These are phyloP conservation scores for Alternaria longipes DNA, from an alignment of 2,329 filamentous ascomycete genomes.

Conservation along the genomic window DNA sequence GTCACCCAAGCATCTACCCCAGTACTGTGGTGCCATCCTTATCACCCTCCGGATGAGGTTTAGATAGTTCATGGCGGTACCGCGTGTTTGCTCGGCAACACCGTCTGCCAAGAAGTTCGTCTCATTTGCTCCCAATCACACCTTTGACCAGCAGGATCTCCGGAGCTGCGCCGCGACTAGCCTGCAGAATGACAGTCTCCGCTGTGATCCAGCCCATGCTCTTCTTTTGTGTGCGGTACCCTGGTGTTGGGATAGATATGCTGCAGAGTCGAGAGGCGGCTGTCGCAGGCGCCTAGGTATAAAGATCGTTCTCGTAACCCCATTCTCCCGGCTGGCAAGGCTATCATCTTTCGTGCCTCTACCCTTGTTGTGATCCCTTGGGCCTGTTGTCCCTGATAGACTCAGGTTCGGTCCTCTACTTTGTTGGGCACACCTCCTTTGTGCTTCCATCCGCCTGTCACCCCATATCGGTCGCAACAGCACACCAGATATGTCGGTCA, in stretches of 20 bases:
- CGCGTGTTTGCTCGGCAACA: constrained; percentile 24
- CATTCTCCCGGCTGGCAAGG: constrained; percentile 18
- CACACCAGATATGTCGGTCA: constrained; percentile 32
- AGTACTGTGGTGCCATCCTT: constrained; percentile 28
- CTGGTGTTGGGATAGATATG: constrained; percentile 3
- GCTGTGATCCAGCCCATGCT: constrained; percentile 16
- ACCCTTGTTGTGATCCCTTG: constrained; percentile 21
- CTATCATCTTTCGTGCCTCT: constrained; percentile 29
- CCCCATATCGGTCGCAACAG: not conserved
- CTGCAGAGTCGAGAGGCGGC: constrained; percentile 25
- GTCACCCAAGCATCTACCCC: constrained; percentile 19
- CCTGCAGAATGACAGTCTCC: constrained; percentile 16
- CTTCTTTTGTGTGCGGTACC: constrained; percentile 4
- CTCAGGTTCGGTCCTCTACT: constrained; percentile 4
- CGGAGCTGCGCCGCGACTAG: constrained; percentile 28
- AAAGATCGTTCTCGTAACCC: constrained; percentile 38
- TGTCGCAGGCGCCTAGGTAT: constrained; percentile 28
- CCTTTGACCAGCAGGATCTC: constrained; percentile 30
- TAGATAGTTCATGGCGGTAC: constrained; percentile 27
- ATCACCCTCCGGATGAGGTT: constrained; percentile 31
- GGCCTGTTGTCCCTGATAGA: constrained; percentile 12
- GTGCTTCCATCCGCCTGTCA: constrained; percentile 4
- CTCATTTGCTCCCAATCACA: constrained; percentile 27
- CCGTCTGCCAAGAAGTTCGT: constrained; percentile 23
- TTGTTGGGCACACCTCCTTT: not conserved